phyloP scores from a whole-genome alignment of 1,284 basidiomycete species.

The Vanrija humicola region DNA sequence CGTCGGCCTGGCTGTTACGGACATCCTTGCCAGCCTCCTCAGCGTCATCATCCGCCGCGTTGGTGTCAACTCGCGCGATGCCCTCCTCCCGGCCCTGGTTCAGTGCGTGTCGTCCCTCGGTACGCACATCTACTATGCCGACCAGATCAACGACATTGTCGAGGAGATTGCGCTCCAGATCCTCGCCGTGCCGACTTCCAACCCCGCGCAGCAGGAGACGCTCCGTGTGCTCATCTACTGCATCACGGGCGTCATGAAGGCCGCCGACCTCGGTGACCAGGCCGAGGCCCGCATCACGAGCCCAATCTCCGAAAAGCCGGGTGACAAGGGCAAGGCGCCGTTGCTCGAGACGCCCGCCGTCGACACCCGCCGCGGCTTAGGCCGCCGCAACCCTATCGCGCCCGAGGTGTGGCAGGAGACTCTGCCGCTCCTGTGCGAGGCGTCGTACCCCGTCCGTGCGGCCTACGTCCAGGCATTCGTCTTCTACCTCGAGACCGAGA shows the following conservation, averaged over 20 bases:
- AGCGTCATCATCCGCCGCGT: constrained; percentile 69
- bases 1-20: constrained; percentile 86
- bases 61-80: constrained; percentile 62
- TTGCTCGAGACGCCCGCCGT: constrained; percentile 25
- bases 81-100: constrained; percentile 66
- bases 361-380: constrained; percentile 22
- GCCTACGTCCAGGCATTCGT: constrained; percentile 70
- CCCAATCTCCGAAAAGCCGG: too few species aligned
- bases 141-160: constrained; percentile 91
- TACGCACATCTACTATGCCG: constrained; percentile 89
- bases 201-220: constrained; percentile 60
- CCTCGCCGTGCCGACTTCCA: constrained; percentile 48
- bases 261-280: constrained; percentile 35
- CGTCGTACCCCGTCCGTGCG: constrained; percentile 65
- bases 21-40: constrained; percentile 74
- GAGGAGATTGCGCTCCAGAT: constrained; percentile 77
- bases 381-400: constrained; percentile 64
- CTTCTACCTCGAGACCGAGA: constrained; percentile 69
- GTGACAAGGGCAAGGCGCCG: constrained; percentile 37
- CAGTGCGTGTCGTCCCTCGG: constrained; percentile 73
- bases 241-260: constrained; percentile 38
- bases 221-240: constrained; percentile 54
- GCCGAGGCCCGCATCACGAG: constrained; percentile 17
- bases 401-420: constrained; percentile 87
- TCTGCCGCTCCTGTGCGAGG: constrained; percentile 72